Evolutionary conservation across 768 basidiomycete genomes (phyloP).

Genomic region (Psilocybe sp.): DNA sequence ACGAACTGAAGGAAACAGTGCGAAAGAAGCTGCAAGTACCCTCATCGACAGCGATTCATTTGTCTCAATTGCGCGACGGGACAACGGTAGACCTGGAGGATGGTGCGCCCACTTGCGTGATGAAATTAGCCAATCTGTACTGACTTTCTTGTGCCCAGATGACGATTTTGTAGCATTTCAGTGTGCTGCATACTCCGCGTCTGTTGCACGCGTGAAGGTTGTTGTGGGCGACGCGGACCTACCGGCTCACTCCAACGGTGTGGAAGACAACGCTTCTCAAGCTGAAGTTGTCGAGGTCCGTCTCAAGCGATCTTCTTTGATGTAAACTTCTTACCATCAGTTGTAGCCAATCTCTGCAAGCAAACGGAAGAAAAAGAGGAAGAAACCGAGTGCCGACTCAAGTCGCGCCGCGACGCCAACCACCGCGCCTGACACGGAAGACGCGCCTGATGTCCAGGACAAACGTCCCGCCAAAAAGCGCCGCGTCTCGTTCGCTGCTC

Average conservation of each 20-base stretch:
- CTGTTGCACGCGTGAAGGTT: slow-evolving; percentile 36
- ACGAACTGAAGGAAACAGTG: slow-evolving; percentile 54
- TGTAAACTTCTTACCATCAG: neutral
- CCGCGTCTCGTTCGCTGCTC: slow-evolving; percentile 18
- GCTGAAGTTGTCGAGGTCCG: neutral
- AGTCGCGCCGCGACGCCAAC: neutral
- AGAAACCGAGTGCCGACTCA: slow-evolving; percentile 15
- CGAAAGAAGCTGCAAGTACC: slow-evolving; percentile 58
- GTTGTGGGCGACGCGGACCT: slow-evolving; percentile 22
- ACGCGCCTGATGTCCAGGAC: neutral
- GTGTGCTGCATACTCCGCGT: slow-evolving; percentile 36
- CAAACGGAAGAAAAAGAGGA: slow-evolving; percentile 14
- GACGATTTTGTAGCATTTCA: slow-evolving; percentile 79
- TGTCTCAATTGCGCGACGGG: slow-evolving; percentile 54
- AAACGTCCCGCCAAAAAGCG: slow-evolving; percentile 14
- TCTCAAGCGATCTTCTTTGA: too few species aligned
- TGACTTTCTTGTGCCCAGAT: slow-evolving; percentile 38
- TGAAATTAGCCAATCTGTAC: neutral
- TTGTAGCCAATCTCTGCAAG: slow-evolving; percentile 1
- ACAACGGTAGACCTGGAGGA: slow-evolving; percentile 70
- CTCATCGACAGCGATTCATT: slow-evolving; percentile 28
- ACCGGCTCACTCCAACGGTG: neutral
- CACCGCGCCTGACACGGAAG: neutral
- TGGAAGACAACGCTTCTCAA: neutral
- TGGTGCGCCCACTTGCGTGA: slow-evolving; percentile 38